Conservation (phyloP, 345 rosid species). For the Populus nigra region DNA sequence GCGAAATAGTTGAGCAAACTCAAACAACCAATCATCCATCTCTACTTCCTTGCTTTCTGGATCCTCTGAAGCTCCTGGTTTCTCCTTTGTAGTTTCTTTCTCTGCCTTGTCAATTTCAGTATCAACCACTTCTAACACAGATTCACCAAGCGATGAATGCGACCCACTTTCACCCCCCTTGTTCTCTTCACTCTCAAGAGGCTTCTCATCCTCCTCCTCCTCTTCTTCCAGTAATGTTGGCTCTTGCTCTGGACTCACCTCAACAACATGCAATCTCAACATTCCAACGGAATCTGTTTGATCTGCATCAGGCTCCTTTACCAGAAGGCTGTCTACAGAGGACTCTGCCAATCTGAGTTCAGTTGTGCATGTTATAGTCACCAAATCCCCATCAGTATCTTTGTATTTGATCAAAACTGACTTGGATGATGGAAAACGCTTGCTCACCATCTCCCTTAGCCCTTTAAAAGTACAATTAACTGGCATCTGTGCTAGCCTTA, state of each 20-base stretch:
- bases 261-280: constrained; percentile 88
- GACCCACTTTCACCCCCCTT: constrained; percentile 58
- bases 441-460: constrained; percentile 73
- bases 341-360: constrained; percentile 83
- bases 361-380: constrained; percentile 68
- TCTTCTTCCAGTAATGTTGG: constrained; percentile 68
- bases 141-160: constrained; percentile 49
- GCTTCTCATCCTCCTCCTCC: constrained; percentile 64
- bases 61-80: constrained; percentile 54
- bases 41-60: constrained; percentile 76
- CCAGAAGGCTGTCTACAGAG: constrained; percentile 52
- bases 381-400: constrained; percentile 91
- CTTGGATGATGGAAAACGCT: constrained; percentile 79
- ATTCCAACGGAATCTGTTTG: constrained; percentile 51
- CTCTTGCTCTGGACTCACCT: constrained; percentile 91
- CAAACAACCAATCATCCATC: constrained; percentile 98
- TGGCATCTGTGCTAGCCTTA: constrained; percentile 83
- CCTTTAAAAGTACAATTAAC: constrained; percentile 72
- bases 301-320: constrained; percentile 56
- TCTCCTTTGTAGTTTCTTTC: constrained; percentile 52
- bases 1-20: constrained; percentile 93
- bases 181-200: constrained; percentile 46
- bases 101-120: constrained; percentile 50
- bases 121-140: constrained; percentile 45
- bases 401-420: constrained; percentile 81